phyloP scores from a whole-genome alignment of 495 filamentous ascomycete genomes.

The Penicillium malachiteum region DNA sequence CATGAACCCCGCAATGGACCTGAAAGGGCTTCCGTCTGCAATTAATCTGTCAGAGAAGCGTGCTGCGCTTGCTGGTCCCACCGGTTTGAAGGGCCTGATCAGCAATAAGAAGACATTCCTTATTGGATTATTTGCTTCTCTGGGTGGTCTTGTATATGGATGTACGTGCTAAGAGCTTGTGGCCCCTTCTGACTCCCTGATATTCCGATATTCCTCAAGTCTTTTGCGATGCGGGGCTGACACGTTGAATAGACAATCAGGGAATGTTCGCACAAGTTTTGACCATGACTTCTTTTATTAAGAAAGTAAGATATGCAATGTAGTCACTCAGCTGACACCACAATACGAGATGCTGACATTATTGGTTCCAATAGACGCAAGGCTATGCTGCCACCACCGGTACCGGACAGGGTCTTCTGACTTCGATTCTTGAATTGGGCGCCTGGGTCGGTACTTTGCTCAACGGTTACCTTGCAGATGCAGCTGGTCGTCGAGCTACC shows the following conservation, averaged over 20 bases:
- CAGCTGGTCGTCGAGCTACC: conserved; percentile 67
- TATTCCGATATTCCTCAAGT: background rate
- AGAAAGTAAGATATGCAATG: conserved; percentile 20
- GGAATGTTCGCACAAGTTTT: conserved; percentile 40
- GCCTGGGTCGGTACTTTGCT: conserved; percentile 77
- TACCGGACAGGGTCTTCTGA: conserved; percentile 60
- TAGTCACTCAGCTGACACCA: background rate
- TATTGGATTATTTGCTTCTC: conserved; percentile 36
- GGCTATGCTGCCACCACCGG: conserved; percentile 46
- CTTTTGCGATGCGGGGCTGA: background rate
- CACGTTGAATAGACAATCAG: conserved; percentile 28
- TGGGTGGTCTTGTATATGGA: conserved; percentile 39
- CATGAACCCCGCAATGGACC: no score
- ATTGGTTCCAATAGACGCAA: conserved; percentile 17
- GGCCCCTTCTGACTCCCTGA: no score
- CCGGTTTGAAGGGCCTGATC: conserved; percentile 27
- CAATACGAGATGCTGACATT: background rate
- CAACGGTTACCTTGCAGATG: conserved; percentile 73
- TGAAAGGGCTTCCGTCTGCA: background rate
- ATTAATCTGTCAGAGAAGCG: conserved; percentile 28
- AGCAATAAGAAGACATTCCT: conserved; percentile 33
- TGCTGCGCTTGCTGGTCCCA: conserved; percentile 30
- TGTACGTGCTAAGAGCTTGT: conserved; percentile 19
- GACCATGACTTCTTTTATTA: conserved; percentile 31
- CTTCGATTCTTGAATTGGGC: conserved; percentile 78